phyloP scores from a whole-genome alignment of 2,329 filamentous ascomycete genomes.

The Penicillium sp. region DNA sequence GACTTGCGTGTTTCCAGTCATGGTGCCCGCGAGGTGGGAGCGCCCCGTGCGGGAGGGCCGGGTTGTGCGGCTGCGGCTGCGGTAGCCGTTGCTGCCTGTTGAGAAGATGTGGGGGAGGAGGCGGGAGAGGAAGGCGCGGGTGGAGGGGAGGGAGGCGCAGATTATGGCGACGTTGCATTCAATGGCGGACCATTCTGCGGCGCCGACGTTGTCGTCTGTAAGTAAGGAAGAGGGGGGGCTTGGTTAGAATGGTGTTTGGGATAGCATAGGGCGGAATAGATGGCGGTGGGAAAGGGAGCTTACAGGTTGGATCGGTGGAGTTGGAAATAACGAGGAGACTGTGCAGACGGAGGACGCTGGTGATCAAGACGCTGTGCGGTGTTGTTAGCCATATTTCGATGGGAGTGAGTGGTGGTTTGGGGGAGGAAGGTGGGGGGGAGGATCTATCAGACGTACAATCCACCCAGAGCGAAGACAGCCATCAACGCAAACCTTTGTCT shows the following conservation, averaged over 20 bases:
- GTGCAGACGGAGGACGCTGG: conserved; percentile 40
- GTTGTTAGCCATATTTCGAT: background rate
- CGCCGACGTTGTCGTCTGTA: conserved; percentile 36
- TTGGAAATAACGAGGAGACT: conserved; percentile 34
- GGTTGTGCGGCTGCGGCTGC: conserved; percentile 26
- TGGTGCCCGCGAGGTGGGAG: conserved; percentile 17
- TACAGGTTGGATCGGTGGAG: conserved; percentile 34
- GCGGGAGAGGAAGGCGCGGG: conserved; percentile 29
- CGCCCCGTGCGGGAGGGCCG: conserved; percentile 19
- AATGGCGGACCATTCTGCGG: conserved; percentile 48
- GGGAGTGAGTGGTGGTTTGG: background rate
- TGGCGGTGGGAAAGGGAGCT: conserved; percentile 7
- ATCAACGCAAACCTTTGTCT: conserved; percentile 45
- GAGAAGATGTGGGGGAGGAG: conserved; percentile 34
- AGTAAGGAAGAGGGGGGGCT: background rate
- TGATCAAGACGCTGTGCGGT: conserved; percentile 39
- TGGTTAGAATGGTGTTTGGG: background rate
- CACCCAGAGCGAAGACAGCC: conserved; percentile 46
- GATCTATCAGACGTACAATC: conserved; percentile 38
- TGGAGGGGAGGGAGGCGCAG: conserved; percentile 43
- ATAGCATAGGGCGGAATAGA: background rate
- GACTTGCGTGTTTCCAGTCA: conserved; percentile 15
- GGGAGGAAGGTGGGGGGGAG: too few relatives aligned
- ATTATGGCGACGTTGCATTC: conserved; percentile 48
- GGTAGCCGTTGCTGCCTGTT: conserved; percentile 26